Evolutionary conservation across 768 basidiomycete species (phyloP).

Genomic region (Grammothele lineata): DNA sequence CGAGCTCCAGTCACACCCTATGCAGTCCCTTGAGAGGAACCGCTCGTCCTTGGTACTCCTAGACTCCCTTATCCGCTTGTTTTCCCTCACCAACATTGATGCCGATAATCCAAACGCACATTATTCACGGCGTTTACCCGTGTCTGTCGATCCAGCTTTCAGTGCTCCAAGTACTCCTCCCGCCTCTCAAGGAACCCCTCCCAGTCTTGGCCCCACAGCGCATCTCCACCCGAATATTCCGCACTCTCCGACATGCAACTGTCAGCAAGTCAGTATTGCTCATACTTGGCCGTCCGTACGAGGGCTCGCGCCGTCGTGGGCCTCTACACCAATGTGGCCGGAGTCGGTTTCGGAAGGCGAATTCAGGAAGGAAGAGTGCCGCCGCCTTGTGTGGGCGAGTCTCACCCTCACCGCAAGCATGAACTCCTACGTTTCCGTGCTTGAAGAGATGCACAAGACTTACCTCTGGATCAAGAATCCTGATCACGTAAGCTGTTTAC

Average conservation of each 20-base stretch:
- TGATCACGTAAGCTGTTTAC: slow-evolving; percentile 46
- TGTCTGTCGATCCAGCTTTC: slow-evolving; percentile 36
- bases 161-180: too few relatives aligned
- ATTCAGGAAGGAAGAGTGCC: slow-evolving; percentile 65
- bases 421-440: slow-evolving; percentile 52
- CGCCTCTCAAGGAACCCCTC: too few relatives aligned
- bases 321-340: slow-evolving; percentile 60
- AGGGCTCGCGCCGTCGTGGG: slow-evolving; percentile 61
- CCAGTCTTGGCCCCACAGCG: too few relatives aligned
- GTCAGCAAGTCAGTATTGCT: too few relatives aligned
- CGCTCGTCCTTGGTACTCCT: slow-evolving; percentile 55
- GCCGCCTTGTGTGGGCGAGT: slow-evolving; percentile 70
- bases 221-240: too few relatives aligned
- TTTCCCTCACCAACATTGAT: slow-evolving; percentile 60
- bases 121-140: slow-evolving; percentile 33
- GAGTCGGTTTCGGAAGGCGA: slow-evolving; percentile 43
- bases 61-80: slow-evolving; percentile 59
- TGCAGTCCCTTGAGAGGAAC: slow-evolving; percentile 47
- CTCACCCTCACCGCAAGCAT: slow-evolving; percentile 62
- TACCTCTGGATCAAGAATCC: slow-evolving; percentile 44
- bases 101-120: slow-evolving; percentile 42
- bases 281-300: slow-evolving; percentile 36
- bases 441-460: slow-evolving; percentile 32
- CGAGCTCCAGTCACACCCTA: slow-evolving; percentile 66
- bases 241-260: too few relatives aligned